Conservation (phyloP, 2,329 filamentous ascomycete species). For the Penicillium sp. region DNA sequence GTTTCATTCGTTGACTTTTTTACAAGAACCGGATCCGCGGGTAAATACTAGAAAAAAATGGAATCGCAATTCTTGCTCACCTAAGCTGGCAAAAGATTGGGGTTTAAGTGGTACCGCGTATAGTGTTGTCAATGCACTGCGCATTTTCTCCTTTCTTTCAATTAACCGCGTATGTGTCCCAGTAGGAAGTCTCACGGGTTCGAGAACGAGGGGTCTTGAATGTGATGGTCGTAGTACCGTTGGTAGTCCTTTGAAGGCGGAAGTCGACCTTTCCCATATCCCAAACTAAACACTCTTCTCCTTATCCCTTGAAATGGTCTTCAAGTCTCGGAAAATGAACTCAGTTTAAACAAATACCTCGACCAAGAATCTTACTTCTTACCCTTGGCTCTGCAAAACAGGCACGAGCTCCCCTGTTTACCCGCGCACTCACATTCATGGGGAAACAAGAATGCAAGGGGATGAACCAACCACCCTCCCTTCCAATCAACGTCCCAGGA, state of each 20-base stretch:
- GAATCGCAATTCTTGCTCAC: neutral
- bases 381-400: neutral
- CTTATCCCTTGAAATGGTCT: neutral
- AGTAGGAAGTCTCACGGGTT: too few species aligned
- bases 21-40: neutral
- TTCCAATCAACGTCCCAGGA: slow-evolving; percentile 12
- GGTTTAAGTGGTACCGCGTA: neutral
- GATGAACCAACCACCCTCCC: slow-evolving; percentile 9
- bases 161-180: too few species aligned
- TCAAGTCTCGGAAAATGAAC: neutral
- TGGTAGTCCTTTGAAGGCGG: neutral
- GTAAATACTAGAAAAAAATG: neutral
- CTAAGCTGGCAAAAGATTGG: neutral
- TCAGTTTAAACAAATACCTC: neutral
- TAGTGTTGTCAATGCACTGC: too few species aligned
- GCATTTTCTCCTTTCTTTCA: too few species aligned
- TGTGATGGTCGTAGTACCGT: neutral
- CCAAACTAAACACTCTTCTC: neutral
- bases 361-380: neutral
- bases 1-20: neutral
- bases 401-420: slow-evolving; percentile 15
- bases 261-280: neutral
- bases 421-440: slow-evolving; percentile 18
- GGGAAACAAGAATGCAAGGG: slow-evolving; percentile 23
- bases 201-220: neutral